phyloP scores from a whole-genome alignment of 345 rosid genomes.

The Kernera saxatilis region DNA sequence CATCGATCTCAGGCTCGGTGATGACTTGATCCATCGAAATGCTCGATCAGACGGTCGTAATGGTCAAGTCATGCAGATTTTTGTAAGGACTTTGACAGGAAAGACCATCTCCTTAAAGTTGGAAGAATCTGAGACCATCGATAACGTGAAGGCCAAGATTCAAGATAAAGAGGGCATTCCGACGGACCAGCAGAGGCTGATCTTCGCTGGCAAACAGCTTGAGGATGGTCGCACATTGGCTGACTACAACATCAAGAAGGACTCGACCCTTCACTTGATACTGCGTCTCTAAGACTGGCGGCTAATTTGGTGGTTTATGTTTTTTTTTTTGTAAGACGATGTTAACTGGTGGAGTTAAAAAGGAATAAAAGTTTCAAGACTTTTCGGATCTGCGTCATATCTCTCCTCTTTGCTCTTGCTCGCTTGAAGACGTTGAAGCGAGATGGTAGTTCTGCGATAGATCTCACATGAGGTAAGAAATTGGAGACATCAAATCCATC shows the following conservation, averaged over 20 bases:
- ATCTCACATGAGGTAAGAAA: conserved; percentile 96
- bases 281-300: background rate
- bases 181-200: background rate
- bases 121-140: background rate
- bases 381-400: conserved; percentile 5
- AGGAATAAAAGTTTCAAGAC: background rate
- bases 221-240: background rate
- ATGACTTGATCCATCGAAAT: background rate
- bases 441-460: conserved; percentile 24
- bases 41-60: background rate
- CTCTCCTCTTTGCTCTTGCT: background rate
- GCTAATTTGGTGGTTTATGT: background rate
- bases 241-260: background rate
- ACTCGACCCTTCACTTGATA: background rate
- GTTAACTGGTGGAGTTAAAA: background rate
- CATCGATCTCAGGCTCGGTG: background rate
- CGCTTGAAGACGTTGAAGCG: conserved; percentile 20
- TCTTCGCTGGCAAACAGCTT: background rate
- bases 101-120: background rate
- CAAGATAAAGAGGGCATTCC: background rate
- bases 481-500: conserved; percentile 81
- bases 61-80: background rate
- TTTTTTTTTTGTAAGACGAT: background rate
- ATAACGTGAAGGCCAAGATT: background rate
- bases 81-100: background rate